phyloP scores from a whole-genome alignment of 257 asterid genomes.

The Salvia hispanica region DNA sequence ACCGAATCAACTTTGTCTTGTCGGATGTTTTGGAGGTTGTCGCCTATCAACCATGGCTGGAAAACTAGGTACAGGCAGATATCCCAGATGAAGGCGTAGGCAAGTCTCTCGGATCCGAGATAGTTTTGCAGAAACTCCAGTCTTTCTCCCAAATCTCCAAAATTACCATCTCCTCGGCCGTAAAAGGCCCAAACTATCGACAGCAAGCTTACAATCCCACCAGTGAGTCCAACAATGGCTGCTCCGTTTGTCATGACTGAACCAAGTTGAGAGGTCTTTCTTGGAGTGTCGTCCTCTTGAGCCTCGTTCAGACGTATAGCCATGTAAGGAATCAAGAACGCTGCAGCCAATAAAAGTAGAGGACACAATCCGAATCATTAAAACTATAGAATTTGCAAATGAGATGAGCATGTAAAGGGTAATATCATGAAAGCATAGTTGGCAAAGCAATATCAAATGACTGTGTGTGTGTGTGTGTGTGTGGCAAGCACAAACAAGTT shows the following conservation, averaged over 20 bases:
- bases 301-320: conserved; percentile 72
- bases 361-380: neutral
- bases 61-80: conserved; percentile 63
- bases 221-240: conserved; percentile 62
- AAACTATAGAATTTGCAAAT: neutral
- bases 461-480: neutral
- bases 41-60: conserved; percentile 96
- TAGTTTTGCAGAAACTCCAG: conserved; percentile 63
- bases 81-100: conserved; percentile 96
- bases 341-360: conserved; percentile 46
- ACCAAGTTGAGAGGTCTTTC: conserved; percentile 59
- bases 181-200: conserved; percentile 72
- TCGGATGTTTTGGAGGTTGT: conserved; percentile 61
- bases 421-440: no score
- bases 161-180: conserved; percentile 75
- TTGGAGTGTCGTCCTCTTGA: conserved; percentile 41
- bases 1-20: conserved; percentile 54
- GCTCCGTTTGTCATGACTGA: conserved; percentile 69
- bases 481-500: conserved; percentile 14
- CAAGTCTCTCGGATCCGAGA: conserved; percentile 78
- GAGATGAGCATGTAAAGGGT: neutral
- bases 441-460: neutral
- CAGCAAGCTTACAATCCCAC: conserved; percentile 59
- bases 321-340: conserved; percentile 92
- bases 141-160: conserved; percentile 59